Evolutionary conservation across 1,284 basidiomycete species (phyloP).

Genomic region (Hortiboletus rubellus): DNA sequence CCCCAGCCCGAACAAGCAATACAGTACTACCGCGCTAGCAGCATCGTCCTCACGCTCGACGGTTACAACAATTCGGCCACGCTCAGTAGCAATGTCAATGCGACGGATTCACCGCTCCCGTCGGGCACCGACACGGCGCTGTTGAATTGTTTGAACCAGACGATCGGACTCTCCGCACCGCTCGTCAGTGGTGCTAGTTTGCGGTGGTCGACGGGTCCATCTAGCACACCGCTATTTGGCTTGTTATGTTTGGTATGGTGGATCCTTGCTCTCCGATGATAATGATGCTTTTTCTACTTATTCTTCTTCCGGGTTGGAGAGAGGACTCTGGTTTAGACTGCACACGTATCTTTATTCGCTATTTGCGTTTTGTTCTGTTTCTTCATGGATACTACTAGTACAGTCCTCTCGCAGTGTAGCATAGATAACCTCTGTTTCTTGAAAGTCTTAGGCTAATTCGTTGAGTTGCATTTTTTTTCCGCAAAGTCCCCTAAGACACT

Average conservation of each 20-base stretch:
- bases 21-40: conserved; percentile 44
- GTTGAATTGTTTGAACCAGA: conserved; percentile 45
- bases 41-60: conserved; percentile 40
- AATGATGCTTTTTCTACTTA: not conserved
- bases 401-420: too few relatives aligned
- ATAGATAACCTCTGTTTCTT: too few relatives aligned
- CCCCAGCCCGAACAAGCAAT: conserved; percentile 37
- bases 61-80: conserved; percentile 48
- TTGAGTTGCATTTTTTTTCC: too few relatives aligned
- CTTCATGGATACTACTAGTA: too few relatives aligned
- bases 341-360: not conserved
- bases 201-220: conserved; percentile 8
- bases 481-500: too few relatives aligned
- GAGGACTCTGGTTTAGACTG: not conserved
- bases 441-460: too few relatives aligned
- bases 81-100: conserved; percentile 26
- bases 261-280: not conserved
- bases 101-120: conserved; percentile 37
- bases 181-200: conserved; percentile 30
- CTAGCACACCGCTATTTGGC: conserved; percentile 7
- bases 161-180: conserved; percentile 42
- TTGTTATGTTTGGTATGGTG: conserved; percentile 21
- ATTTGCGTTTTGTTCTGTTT: not conserved
- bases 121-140: conserved; percentile 40
- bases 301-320: not conserved